A percentile compares a stretch with the other conserved stretches of the same genome.
phyloP scores from a whole-genome alignment of 345 rosid species.

The Salix viminalis region DNA sequence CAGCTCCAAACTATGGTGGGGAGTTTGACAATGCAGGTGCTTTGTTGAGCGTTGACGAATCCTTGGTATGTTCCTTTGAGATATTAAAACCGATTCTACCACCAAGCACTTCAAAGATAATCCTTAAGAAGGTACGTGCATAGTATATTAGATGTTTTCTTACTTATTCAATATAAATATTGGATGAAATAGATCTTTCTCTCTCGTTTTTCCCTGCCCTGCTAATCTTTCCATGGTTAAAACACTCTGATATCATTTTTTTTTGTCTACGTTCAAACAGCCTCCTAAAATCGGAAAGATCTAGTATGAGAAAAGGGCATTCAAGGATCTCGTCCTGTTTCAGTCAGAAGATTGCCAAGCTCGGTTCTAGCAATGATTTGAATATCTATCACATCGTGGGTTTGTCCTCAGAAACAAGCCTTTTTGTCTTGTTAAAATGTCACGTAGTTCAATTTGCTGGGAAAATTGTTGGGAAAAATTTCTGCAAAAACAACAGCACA shows the following conservation, averaged over 20 bases:
- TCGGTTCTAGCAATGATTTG: not conserved
- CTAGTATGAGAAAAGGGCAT: constrained; percentile 19
- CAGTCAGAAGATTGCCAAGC: constrained; percentile 19
- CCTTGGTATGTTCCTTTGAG: constrained; percentile 86
- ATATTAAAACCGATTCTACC: constrained; percentile 70
- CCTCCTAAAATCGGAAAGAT: constrained; percentile 38
- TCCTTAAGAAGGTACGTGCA: constrained; percentile 62
- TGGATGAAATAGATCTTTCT: not conserved
- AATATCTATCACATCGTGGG: not conserved
- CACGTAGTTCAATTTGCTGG: constrained; percentile 7
- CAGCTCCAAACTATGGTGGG: constrained; percentile 99
- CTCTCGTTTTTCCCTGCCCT: not conserved
- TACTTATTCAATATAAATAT: no score
- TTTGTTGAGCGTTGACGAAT: constrained; percentile 63
- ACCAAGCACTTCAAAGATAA: constrained; percentile 30
- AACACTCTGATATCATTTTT: constrained; percentile 3
- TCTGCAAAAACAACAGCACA: constrained; percentile 12
- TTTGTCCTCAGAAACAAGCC: constrained; percentile 1
- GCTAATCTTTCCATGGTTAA: not conserved
- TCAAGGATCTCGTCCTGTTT: not conserved
- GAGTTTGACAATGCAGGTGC: constrained; percentile 99
- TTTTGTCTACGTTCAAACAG: constrained; percentile 26
- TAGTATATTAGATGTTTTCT: not conserved
- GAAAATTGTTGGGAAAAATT: constrained; percentile 3
- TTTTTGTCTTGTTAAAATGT: not conserved